Conservation (phyloP, 352 stramenopile species). For the Globisporangium recalcitrans region DNA sequence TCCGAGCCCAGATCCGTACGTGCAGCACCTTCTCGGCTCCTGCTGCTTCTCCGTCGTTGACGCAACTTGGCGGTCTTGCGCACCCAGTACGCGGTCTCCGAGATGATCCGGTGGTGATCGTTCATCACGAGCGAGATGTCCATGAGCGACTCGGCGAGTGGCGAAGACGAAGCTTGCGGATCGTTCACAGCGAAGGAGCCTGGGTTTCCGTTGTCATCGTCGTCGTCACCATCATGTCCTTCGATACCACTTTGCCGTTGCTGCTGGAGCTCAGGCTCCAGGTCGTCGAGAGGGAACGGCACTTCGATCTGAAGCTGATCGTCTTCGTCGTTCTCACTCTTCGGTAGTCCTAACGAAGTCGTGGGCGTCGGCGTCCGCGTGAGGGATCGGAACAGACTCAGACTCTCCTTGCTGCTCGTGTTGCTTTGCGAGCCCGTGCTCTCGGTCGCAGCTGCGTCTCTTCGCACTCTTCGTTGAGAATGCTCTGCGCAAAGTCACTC, state of each 20-base stretch:
- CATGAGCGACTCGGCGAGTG: slow-evolving; percentile 50
- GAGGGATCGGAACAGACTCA: slow-evolving; percentile 24
- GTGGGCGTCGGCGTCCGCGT: slow-evolving; percentile 32
- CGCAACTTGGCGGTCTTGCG: slow-evolving; percentile 29
- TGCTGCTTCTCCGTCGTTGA: not conserved
- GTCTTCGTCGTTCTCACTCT: not conserved
- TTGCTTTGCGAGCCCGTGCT: slow-evolving; percentile 23
- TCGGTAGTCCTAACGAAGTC: not conserved
- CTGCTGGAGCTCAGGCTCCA: slow-evolving; percentile 17
- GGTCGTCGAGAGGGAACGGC: slow-evolving; percentile 10
- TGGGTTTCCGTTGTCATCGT: not conserved
- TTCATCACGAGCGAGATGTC: slow-evolving; percentile 77
- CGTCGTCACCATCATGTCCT: slow-evolving; percentile 8
- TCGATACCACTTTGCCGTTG: not conserved
- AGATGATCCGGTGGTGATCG: slow-evolving; percentile 62
- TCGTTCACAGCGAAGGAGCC: not conserved
- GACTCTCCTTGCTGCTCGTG: slow-evolving; percentile 38
- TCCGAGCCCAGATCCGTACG: slow-evolving; percentile 35
- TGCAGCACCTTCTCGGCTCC: not conserved
- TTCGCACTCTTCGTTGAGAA: slow-evolving; percentile 46
- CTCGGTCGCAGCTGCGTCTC: not conserved
- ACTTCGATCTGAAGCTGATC: slow-evolving; percentile 2
- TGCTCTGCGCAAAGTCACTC: slow-evolving; percentile 52
- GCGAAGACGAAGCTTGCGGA: not conserved
- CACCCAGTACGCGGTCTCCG: slow-evolving; percentile 43